phyloP scores from a whole-genome alignment of 352 stramenopile genomes.

The Pythium dissotocum region DNA sequence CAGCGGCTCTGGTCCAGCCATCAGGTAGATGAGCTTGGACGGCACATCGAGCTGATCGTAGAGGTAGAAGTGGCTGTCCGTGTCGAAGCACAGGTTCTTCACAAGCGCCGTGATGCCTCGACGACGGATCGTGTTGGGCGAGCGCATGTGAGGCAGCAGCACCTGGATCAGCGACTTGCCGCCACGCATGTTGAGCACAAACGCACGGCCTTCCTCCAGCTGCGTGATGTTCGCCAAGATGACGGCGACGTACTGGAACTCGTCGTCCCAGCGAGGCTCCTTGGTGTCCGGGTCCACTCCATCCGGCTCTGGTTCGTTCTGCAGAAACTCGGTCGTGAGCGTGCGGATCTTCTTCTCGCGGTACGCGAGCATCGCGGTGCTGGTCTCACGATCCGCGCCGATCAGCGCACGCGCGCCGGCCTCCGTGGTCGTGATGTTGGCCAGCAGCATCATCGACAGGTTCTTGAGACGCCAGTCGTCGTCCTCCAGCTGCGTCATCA shows the following conservation, averaged over 20 bases:
- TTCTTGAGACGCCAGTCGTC: slow-evolving; percentile 82
- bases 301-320: slow-evolving; percentile 75
- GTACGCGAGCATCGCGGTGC: slow-evolving; percentile 46
- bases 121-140: slow-evolving; percentile 78
- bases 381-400: slow-evolving; percentile 52
- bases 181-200: slow-evolving; percentile 73
- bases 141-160: slow-evolving; percentile 77
- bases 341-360: slow-evolving; percentile 83
- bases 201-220: slow-evolving; percentile 73
- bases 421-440: slow-evolving; percentile 76
- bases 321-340: slow-evolving; percentile 69
- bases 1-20: slow-evolving; percentile 72
- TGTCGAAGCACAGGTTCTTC: slow-evolving; percentile 88
- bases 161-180: slow-evolving; percentile 63
- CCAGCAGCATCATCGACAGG: slow-evolving; percentile 87
- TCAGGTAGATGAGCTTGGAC: slow-evolving; percentile 73
- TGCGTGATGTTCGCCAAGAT: slow-evolving; percentile 87
- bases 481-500: slow-evolving; percentile 86
- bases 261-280: slow-evolving; percentile 85
- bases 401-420: slow-evolving; percentile 70
- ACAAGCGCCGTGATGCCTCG: slow-evolving; percentile 65
- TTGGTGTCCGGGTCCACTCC: slow-evolving; percentile 65
- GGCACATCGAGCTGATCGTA: slow-evolving; percentile 86
- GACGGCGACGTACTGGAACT: slow-evolving; percentile 88
- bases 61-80: slow-evolving; percentile 87